Percentiles rank a stretch among this genome's conserved stretches.
Conservation (phyloP, 495 filamentous ascomycete genomes). For the Xylaria bambusicola region DNA sequence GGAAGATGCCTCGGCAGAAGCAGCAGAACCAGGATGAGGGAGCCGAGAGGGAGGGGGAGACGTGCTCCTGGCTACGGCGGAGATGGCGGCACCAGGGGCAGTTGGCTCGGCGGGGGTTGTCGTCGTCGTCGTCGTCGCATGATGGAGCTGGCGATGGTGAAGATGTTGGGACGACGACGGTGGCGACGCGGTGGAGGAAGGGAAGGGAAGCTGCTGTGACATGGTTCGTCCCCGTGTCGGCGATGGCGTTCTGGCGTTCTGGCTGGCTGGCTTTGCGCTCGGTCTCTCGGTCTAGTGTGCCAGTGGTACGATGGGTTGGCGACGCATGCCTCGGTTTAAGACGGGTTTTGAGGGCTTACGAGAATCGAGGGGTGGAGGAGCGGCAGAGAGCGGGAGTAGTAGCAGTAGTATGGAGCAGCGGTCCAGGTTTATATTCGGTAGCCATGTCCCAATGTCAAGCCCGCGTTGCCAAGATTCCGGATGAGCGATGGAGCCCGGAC, state of each 20-base stretch:
- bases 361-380: constrained; percentile 20
- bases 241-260: background rate
- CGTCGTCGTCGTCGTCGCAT: background rate
- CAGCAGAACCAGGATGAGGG: background rate
- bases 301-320: background rate
- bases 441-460: too few species aligned
- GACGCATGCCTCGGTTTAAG: constrained; percentile 32
- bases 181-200: background rate
- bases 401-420: background rate
- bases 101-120: background rate
- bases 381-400: constrained; percentile 3
- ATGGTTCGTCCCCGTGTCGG: constrained; percentile 7
- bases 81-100: background rate
- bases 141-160: background rate
- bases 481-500: too few species aligned
- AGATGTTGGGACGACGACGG: constrained; percentile 4
- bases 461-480: too few species aligned
- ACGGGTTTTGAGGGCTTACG: constrained; percentile 35
- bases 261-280: background rate
- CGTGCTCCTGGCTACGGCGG: background rate
- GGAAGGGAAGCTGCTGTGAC: constrained; percentile 10
- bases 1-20: background rate
- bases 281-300: background rate
- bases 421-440: too few species aligned
- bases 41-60: background rate